Evolutionary conservation across 108 stramenopile genomes (phyloP).

Genomic region (Fragilaria crotonensis): DNA sequence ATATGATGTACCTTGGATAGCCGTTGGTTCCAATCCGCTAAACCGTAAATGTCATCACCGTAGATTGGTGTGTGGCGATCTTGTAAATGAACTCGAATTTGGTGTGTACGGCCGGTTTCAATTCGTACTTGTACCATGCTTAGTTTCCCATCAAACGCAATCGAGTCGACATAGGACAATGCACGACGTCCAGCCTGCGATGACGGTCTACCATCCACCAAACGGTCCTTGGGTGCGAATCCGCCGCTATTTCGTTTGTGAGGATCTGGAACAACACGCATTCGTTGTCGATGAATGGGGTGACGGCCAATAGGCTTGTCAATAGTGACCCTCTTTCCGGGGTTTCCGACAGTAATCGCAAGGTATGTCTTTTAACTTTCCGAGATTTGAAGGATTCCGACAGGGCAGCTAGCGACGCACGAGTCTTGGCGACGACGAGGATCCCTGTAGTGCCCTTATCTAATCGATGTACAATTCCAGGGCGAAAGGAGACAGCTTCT

Average conservation of each 20-base stretch:
- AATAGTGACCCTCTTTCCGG: conserved; percentile 70
- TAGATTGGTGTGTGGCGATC: conserved; percentile 92
- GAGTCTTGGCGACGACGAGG: conserved; percentile 91
- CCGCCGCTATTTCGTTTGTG: conserved; percentile 26
- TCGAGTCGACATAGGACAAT: conserved; percentile 66
- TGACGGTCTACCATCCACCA: conserved; percentile 1
- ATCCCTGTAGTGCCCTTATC: conserved; percentile 96
- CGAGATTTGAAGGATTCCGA: conserved; percentile 81
- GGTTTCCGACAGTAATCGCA: conserved; percentile 84
- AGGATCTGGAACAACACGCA: conserved; percentile 87
- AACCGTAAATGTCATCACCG: conserved; percentile 93
- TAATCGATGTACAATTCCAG: conserved; percentile 93
- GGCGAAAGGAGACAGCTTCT: conserved; percentile 71
- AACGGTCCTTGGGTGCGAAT: conserved; percentile 21
- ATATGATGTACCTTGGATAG: conserved; percentile 64
- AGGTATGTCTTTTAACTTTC: conserved; percentile 83
- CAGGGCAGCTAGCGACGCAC: conserved; percentile 58
- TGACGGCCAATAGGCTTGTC: conserved; percentile 93
- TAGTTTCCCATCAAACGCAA: conserved; percentile 89
- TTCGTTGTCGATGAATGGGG: conserved; percentile 85
- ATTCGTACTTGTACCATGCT: conserved; percentile 81
- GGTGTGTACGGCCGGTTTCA: conserved; percentile 94
- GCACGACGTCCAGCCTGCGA: conserved; percentile 69
- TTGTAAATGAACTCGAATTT: conserved; percentile 87
- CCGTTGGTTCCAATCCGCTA: conserved; percentile 84